Evolutionary conservation across 257 asterid genomes (phyloP).

Genomic region (Solanum etuberosum): DNA sequence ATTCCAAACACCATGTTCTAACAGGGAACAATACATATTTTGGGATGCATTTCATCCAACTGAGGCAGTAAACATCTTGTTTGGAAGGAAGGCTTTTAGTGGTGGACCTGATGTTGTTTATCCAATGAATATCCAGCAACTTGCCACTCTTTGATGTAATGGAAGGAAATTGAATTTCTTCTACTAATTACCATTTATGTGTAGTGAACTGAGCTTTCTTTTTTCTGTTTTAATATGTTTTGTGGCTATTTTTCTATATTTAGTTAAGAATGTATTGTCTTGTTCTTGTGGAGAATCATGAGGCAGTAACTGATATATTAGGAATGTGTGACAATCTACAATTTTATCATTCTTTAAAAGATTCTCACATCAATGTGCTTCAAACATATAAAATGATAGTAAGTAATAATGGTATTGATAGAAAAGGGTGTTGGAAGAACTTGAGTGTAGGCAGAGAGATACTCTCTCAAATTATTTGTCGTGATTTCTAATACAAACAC

Average conservation of each 20-base stretch:
- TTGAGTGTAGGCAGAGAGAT: background rate
- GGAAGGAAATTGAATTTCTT: background rate
- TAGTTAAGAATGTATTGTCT: background rate
- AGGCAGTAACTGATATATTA: background rate
- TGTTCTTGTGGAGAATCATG: background rate
- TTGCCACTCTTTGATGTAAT: background rate
- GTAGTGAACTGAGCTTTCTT: background rate
- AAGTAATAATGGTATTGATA: background rate
- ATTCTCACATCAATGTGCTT: background rate
- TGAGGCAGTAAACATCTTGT: slow-evolving; percentile 8
- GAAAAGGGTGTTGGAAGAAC: background rate
- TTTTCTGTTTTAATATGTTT: background rate
- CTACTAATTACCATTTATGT: background rate
- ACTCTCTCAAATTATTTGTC: background rate
- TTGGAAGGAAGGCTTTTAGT: slow-evolving; percentile 5
- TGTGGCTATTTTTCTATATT: background rate
- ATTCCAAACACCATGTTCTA: slow-evolving; percentile 11
- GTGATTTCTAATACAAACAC: too few species aligned
- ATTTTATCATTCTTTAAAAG: background rate
- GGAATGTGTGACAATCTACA: background rate
- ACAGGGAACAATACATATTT: slow-evolving; percentile 6
- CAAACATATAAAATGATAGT: background rate
- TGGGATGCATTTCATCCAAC: slow-evolving; percentile 24
- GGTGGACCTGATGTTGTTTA: slow-evolving; percentile 2
- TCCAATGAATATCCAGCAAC: slow-evolving; percentile 9